Evolutionary conservation across 2,329 filamentous ascomycete genomes (phyloP), one percentile per base, ranked within the genome.

Genomic region (Aspergillus awamori): DNA sequence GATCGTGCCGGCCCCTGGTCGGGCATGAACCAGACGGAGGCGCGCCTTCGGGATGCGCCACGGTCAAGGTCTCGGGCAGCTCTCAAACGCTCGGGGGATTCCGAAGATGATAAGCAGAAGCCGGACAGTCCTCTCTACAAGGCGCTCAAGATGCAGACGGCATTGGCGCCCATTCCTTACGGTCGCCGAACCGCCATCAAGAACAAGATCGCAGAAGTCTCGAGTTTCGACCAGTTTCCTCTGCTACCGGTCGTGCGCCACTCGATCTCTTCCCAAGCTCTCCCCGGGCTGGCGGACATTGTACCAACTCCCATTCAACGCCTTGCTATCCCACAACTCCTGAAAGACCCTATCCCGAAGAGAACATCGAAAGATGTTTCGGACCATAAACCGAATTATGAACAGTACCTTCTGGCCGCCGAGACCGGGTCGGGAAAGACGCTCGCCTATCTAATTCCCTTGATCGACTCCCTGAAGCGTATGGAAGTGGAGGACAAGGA

Each of bases 361-460:
- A 75, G 65, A 54, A 73, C 77, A 65, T 48, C 68, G n/a, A 70
- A 69, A 47, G 67, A 72, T 61, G 48, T 59, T 41, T 65, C 76
- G 30, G 74, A 77, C 53, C 65, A 73, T 64, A 59, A 83, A 72
- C 66, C 77, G 79, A 62, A 84, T 81, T 78, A 85, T 70, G 80
- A 87, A 57, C 83, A 87, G 56, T 97, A 92, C 72, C 83, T 99
- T 11, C 83, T 99, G 53, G 95, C 95, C 4, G 95, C 95, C 10
- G 95, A 99, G 81, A 99, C 95, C 0, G 95, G 95, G 11, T 98
- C 95, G 0, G 95, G 95, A 62, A 99, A 99, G 81, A 99, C 95
- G 1, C 81, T 99, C 63, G 92, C 95, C 8, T 99, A 99, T 73
- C 81, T 98, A 5, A 78, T 97, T 5, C 96, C 95, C 0, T 84